Base-by-base conservation (phyloP, 257 asterid species). In the Solanum acaule region DNA sequence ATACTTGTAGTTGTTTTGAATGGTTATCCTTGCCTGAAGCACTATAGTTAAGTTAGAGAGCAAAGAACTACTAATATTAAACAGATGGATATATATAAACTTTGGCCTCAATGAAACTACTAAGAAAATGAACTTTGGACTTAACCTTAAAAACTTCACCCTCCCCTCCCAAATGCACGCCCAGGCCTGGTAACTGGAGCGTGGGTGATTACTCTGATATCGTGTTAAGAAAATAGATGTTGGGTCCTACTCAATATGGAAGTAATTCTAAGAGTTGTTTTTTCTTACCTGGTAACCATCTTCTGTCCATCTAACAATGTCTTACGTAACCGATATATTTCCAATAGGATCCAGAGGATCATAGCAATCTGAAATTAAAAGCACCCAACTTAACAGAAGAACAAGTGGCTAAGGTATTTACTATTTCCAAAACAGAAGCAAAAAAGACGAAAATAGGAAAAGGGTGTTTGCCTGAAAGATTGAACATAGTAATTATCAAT, bases 321-420 rank as follows among this genome's bases (percentile, higher is more conserved):
- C 97, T 33, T 92, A 92, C 52, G 93, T 89, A 77, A 95, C 90
- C 3, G 94, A 91, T 15, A 94, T 89, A 71, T 93, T 94, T 87
- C 96, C 97, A 86, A 83, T 90, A 49, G 97, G 95, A 91, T 95
- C 98, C 92, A 95, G 79, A 84, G 97, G 96, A 89, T 94, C 97
- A 87, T 94, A 95, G 71, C 94, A 90, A 87, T 93, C 96, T 95
- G 94, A 91, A 90, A 68, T 86, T 67, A 89, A 87, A 72, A 37
- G 22, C 37, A 35, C 35, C 52, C 29, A 86, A 10, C 40, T 79
- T 87, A 83, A 88, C 83, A 71, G 63, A 61, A 40, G 22, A 88
- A 34, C 38, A 86, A 75, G 71, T 37, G n/a, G 52, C 52, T 46
- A 40, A 42, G 35, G 82, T n/a, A 46, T 15, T 35, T 61, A 76